phyloP scores from a whole-genome alignment of 129 eudicot genomes.

The Pulicaria dysenterica region DNA sequence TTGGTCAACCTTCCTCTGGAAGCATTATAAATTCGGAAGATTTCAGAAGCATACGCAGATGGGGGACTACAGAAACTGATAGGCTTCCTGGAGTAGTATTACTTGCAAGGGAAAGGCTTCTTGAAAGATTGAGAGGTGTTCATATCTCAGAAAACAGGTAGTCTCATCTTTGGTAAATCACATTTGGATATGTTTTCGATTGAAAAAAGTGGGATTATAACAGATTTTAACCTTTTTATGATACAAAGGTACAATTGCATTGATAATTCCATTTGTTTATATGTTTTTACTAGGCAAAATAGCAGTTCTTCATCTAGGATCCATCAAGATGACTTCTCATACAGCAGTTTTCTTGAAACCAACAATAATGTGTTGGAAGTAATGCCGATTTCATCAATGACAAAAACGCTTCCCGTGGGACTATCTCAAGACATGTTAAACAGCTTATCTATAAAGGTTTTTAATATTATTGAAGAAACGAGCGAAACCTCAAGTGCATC shows the following conservation, averaged over 20 bases:
- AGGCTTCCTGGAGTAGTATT: slow-evolving; percentile 89
- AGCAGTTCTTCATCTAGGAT: slow-evolving; percentile 33
- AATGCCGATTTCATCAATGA: slow-evolving; percentile 26
- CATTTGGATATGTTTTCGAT: not conserved
- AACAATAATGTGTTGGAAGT: slow-evolving; percentile 43
- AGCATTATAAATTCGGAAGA: slow-evolving; percentile 42
- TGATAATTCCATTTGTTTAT: not conserved
- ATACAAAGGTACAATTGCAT: not conserved
- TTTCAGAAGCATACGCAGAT: slow-evolving; percentile 40
- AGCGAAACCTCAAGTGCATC: slow-evolving; percentile 38
- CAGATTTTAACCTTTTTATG: too few relatives aligned
- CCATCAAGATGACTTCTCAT: slow-evolving; percentile 25
- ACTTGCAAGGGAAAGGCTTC: slow-evolving; percentile 90
- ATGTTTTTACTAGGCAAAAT: slow-evolving; percentile 38
- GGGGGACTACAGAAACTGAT: slow-evolving; percentile 48
- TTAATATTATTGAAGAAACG: slow-evolving; percentile 24
- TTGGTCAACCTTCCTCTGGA: slow-evolving; percentile 40
- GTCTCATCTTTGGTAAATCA: not conserved
- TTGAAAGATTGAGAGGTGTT: slow-evolving; percentile 78
- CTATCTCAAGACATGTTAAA: slow-evolving; percentile 51
- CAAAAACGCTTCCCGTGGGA: slow-evolving; percentile 50
- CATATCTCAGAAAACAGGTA: slow-evolving; percentile 63
- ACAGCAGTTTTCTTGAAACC: slow-evolving; percentile 37
- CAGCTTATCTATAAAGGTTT: slow-evolving; percentile 42
- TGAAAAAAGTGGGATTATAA: too few relatives aligned